phyloP scores from a whole-genome alignment of 1,139 yeast species.

The Debaryomyces fabryi region DNA sequence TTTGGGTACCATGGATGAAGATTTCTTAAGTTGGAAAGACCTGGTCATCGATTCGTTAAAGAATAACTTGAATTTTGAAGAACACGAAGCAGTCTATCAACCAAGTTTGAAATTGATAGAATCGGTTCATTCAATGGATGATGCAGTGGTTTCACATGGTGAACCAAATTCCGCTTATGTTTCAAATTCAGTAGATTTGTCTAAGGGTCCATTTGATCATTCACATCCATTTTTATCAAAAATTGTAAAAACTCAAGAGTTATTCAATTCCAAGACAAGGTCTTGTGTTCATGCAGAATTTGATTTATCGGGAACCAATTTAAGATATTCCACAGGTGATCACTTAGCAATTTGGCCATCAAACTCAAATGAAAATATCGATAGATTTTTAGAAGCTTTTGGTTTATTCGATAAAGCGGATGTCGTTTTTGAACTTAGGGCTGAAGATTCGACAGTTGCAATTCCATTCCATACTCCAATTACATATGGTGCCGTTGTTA shows the following conservation, averaged over 20 bases:
- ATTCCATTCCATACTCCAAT: slow-evolving; percentile 89
- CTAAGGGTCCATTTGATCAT: slow-evolving; percentile 81
- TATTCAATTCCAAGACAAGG: slow-evolving; percentile 68
- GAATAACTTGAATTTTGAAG: slow-evolving; percentile 66
- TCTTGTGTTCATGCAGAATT: slow-evolving; percentile 90
- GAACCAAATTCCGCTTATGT: slow-evolving; percentile 76
- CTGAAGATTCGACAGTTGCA: slow-evolving; percentile 72
- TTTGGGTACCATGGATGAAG: slow-evolving; percentile 92
- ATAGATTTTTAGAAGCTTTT: slow-evolving; percentile 63
- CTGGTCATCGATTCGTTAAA: slow-evolving; percentile 66
- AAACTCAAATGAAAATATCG: slow-evolving; percentile 76
- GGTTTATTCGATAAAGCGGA: slow-evolving; percentile 58
- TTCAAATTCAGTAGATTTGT: slow-evolving; percentile 39
- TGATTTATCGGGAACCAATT: slow-evolving; percentile 72
- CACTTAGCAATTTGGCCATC: slow-evolving; percentile 96
- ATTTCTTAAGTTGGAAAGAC: slow-evolving; percentile 92
- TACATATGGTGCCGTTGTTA: slow-evolving; percentile 81
- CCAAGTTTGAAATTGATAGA: slow-evolving; percentile 63
- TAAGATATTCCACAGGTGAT: slow-evolving; percentile 92
- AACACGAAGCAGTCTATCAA: slow-evolving; percentile 75
- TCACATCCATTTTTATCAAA: slow-evolving; percentile 84
- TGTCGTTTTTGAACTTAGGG: slow-evolving; percentile 62
- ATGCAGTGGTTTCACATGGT: slow-evolving; percentile 66
- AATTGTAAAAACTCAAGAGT: slow-evolving; percentile 61
- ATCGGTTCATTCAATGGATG: slow-evolving; percentile 32